Conservation (phyloP, 2,329 filamentous ascomycete genomes). For the Tolypocladium pustulatum region DNA sequence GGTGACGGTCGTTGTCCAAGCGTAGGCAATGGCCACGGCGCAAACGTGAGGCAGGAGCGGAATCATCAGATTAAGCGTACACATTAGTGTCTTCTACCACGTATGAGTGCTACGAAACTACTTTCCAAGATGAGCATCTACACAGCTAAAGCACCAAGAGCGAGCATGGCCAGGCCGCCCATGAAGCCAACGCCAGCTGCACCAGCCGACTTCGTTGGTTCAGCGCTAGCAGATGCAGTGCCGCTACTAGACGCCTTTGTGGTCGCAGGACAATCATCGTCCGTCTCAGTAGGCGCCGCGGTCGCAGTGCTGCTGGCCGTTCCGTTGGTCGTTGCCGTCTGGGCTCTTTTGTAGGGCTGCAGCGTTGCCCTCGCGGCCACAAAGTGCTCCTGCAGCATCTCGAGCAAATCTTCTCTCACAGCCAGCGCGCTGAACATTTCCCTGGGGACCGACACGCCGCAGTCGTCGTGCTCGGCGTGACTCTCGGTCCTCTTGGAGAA, state of each 20-base stretch:
- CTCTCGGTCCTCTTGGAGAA: constrained; percentile 18
- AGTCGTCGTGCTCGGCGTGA: constrained; percentile 14
- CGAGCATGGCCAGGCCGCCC: background rate
- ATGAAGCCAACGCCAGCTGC: background rate
- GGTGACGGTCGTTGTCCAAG: no score
- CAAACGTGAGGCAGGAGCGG: no score
- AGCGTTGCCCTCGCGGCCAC: background rate
- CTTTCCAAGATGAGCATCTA: background rate
- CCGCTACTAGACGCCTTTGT: background rate
- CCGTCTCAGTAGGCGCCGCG: background rate
- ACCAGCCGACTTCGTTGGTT: background rate
- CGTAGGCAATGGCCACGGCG: no score
- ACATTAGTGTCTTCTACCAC: background rate
- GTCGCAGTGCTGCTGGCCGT: background rate
- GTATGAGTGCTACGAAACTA: background rate
- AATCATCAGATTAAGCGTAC: no score
- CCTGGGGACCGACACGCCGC: constrained; percentile 16
- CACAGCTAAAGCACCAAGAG: background rate
- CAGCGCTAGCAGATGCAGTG: background rate
- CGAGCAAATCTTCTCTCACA: constrained; percentile 12
- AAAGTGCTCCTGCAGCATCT: constrained; percentile 10
- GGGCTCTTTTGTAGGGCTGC: background rate
- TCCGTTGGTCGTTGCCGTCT: background rate
- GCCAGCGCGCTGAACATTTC: constrained; percentile 16
- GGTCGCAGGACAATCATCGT: background rate